Base-by-base conservation (phyloP, 2,329 filamentous ascomycete genomes). In the Aspergillaceae sp. region DNA sequence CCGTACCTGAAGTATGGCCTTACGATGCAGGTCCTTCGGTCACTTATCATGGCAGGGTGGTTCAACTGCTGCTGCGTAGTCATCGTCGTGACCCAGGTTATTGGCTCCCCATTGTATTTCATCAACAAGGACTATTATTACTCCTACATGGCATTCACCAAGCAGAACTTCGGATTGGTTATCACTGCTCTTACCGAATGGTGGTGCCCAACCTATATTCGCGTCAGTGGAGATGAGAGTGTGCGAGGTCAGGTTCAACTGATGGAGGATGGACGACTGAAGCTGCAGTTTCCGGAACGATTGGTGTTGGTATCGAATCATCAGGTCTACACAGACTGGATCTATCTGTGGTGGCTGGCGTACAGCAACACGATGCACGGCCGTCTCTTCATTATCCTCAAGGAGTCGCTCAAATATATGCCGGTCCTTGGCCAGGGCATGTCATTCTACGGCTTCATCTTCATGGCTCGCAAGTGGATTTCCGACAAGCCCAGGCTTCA, bases 321-420 rank as follows among this genome's bases (percentile, higher is more conserved):
- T 54, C 78, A 83, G 57, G 73, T 84, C 2, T 84, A 84, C 59
- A 83, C 80, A n/a, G 80, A 84, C 56, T 84, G 80, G 80, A 66
- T 83, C 9, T 83, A 83, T 58, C 69, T 84, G 2, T 84, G 80
- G 80, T 84, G 80, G 79, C 74, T 80, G 40, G 76, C 79, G 2
- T 84, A 83, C 55, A 80, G 79, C 1, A 79, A 79, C 55, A 68
- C 71, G 49, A 82, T 82, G 76, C 80, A 83, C 52, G 80, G 80
- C 32, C 77, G 77, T 52, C 74, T 84, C 55, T 83, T 79, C 59
- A 83, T 84, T 59, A 82, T 84, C 45, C 62, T 83, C 40, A 84
- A 84, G 56, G 80, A 84, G 55, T 80, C 78, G 2, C 63, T 83
- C 47, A 81, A 80, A 56, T 77, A 78, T 49, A 76, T 83, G 7